Evolutionary conservation across 2,329 filamentous ascomycete genomes (phyloP).

Genomic region (Fusarium buxicola): DNA sequence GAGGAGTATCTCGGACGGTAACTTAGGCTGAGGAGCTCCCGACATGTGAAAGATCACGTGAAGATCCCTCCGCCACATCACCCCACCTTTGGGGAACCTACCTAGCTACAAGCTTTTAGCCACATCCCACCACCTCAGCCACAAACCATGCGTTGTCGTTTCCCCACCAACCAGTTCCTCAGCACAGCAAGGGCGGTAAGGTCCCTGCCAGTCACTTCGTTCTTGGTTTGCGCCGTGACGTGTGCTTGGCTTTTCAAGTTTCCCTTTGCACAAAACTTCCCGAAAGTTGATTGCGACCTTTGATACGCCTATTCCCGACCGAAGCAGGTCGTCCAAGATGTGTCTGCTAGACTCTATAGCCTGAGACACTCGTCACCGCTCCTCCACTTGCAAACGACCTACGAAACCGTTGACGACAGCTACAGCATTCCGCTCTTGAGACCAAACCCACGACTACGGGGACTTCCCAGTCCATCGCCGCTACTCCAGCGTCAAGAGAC

Average conservation of each 20-base stretch:
- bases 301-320: conserved; percentile 11
- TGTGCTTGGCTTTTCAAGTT: conserved; percentile 14
- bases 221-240: conserved; percentile 26
- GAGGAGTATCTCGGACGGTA: background rate
- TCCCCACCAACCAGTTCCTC: conserved; percentile 36
- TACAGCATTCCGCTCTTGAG: conserved; percentile 29
- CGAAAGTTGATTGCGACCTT: conserved; percentile 1
- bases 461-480: background rate
- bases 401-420: conserved; percentile 19
- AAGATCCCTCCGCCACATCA: background rate
- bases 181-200: conserved; percentile 28
- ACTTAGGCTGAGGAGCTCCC: background rate
- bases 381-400: conserved; percentile 6
- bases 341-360: conserved; percentile 16
- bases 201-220: conserved; percentile 10
- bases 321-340: conserved; percentile 18
- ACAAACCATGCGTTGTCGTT: conserved; percentile 22
- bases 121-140: background rate
- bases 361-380: conserved; percentile 37
- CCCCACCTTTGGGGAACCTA: background rate
- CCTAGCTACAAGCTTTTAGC: too few relatives aligned
- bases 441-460: conserved; percentile 11
- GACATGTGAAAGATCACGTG: background rate
- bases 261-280: conserved; percentile 18
- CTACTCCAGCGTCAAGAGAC: conserved; percentile 14